Percentiles rank a stretch among this genome's conserved stretches.
Evolutionary conservation across 371 early-diverging fungal species (phyloP).

Genomic region (Mortierella sp.): DNA sequence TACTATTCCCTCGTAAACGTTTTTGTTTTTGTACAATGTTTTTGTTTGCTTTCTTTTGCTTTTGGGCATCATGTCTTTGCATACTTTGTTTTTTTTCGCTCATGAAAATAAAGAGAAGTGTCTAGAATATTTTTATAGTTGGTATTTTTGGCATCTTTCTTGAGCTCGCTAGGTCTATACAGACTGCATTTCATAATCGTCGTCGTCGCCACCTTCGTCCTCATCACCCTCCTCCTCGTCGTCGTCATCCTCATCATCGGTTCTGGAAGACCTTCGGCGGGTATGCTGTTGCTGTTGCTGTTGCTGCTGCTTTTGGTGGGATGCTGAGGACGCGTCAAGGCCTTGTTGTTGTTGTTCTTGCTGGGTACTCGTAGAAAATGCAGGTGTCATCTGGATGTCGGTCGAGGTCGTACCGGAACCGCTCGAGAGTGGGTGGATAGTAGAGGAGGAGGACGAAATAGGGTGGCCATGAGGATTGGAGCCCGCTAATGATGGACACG

Average conservation of each 20-base stretch:
- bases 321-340: neutral
- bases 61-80: neutral
- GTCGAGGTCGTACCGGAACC: neutral
- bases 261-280: neutral
- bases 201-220: neutral
- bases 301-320: neutral
- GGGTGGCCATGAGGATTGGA: neutral
- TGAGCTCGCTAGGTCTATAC: neutral
- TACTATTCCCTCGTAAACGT: too few species aligned
- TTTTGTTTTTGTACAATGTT: neutral
- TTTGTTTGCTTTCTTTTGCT: neutral
- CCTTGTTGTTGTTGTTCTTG: too few species aligned
- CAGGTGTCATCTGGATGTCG: neutral
- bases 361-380: too few species aligned
- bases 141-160: neutral
- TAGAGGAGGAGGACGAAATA: neutral
- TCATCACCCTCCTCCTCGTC: neutral
- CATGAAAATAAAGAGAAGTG: neutral
- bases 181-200: neutral
- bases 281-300: neutral
- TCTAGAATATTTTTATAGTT: too few species aligned
- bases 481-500: neutral
- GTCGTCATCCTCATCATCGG: neutral
- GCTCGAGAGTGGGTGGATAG: neutral
- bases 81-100: neutral